phyloP scores from a whole-genome alignment of 371 early-diverging fungal genomes.

The Chytridiales sp. region DNA sequence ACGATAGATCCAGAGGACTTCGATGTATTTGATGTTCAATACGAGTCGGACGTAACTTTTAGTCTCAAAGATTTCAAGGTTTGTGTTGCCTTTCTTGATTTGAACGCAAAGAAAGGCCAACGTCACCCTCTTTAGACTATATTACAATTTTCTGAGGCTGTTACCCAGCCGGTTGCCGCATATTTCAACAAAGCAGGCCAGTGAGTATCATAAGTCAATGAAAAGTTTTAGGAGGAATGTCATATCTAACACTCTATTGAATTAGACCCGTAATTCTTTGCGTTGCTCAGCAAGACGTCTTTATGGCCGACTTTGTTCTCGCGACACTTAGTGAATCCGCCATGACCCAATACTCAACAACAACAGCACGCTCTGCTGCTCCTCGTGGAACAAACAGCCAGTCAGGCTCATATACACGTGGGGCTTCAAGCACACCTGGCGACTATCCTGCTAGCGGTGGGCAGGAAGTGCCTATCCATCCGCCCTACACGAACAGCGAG shows the following conservation, averaged over 20 bases:
- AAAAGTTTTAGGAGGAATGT: neutral
- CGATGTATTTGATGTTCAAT: constrained; percentile 33
- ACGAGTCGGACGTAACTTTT: constrained; percentile 32
- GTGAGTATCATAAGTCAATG: too few relatives aligned
- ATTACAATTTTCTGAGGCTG: constrained; percentile 36
- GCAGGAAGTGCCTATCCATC: too few relatives aligned
- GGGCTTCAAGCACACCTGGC: too few relatives aligned
- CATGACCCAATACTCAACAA: too few relatives aligned
- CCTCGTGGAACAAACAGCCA: too few relatives aligned
- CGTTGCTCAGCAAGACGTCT: constrained; percentile 15
- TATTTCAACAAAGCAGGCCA: constrained; percentile 36
- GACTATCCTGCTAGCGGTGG: too few relatives aligned
- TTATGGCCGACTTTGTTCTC: constrained; percentile 24
- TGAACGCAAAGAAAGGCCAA: neutral
- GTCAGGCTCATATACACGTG: too few relatives aligned
- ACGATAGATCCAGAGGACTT: constrained; percentile 42
- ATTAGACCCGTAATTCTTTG: constrained; percentile 29
- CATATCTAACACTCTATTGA: neutral
- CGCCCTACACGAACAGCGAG: too few relatives aligned
- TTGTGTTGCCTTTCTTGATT: neutral
- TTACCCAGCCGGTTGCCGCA: constrained; percentile 31
- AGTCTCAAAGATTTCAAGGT: constrained; percentile 47
- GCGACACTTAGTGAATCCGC: constrained; percentile 24
- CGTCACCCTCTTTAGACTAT: constrained; percentile 21
- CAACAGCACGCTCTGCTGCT: too few relatives aligned